Conservation (phyloP, 1,284 basidiomycete genomes). For the Austropuccinia psidii region DNA sequence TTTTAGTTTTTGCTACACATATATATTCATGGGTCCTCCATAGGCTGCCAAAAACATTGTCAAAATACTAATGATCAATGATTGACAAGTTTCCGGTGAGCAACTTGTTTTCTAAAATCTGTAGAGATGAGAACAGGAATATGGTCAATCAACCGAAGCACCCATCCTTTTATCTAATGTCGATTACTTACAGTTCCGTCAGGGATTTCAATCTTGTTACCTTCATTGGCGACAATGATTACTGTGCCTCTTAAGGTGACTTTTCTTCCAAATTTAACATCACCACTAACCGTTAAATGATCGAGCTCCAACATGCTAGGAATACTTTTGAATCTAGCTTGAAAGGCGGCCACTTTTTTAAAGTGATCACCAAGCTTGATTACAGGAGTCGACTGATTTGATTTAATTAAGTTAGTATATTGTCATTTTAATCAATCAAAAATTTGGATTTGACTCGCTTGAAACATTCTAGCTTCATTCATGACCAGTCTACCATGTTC, state of each 20-base stretch:
- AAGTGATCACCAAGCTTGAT: constrained; percentile 83
- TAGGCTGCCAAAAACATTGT: too few species aligned
- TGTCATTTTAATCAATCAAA: not conserved
- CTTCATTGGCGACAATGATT: constrained; percentile 75
- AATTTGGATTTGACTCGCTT: not conserved
- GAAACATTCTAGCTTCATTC: constrained; percentile 48
- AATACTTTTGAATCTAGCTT: constrained; percentile 95
- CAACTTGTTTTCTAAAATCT: constrained; percentile 72
- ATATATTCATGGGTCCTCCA: too few species aligned
- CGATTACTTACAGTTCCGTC: constrained; percentile 61
- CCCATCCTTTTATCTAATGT: not conserved
- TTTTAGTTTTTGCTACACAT: too few species aligned
- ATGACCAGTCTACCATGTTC: constrained; percentile 90
- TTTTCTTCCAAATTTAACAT: constrained; percentile 91
- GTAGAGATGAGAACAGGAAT: not conserved
- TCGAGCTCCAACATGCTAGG: constrained; percentile 76
- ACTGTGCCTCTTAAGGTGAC: constrained; percentile 58
- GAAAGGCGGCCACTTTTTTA: constrained; percentile 86
- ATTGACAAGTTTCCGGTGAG: constrained; percentile 48
- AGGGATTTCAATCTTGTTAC: constrained; percentile 88
- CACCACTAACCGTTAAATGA: constrained; percentile 91
- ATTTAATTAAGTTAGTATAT: not conserved
- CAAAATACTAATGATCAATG: constrained; percentile 46
- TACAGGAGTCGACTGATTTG: constrained; percentile 69
- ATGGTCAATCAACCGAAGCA: not conserved